Conservation (phyloP, 169 alveolate genomes). For the Toxoplasma gondii region DNA sequence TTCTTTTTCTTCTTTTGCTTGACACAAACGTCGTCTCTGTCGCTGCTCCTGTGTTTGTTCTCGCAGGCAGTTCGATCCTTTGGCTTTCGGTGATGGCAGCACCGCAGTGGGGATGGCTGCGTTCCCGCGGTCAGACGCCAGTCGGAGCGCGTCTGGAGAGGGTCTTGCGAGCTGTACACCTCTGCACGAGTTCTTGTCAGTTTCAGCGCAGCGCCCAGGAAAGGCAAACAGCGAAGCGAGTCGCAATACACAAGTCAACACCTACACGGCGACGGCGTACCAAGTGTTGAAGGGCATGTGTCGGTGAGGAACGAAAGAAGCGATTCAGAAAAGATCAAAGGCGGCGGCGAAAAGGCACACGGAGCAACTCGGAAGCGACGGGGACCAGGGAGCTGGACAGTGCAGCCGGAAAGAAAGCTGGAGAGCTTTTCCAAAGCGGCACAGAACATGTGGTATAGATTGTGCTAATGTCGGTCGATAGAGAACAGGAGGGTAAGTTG, state of each 20-base stretch:
- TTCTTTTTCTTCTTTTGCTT: too few species aligned
- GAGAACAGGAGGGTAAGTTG: too few species aligned
- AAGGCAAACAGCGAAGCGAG: not conserved
- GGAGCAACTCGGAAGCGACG: not conserved
- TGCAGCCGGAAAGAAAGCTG: not conserved
- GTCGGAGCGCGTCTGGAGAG: not conserved
- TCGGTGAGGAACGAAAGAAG: not conserved
- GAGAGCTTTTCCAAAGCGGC: too few species aligned
- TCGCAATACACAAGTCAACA: not conserved
- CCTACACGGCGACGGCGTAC: conserved; percentile 35
- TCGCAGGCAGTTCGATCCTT: not conserved
- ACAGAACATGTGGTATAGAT: too few species aligned
- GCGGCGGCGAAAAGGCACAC: not conserved
- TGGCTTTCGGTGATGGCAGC: conserved; percentile 17
- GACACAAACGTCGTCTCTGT: too few species aligned
- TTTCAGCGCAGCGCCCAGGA: not conserved
- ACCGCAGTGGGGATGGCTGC: not conserved
- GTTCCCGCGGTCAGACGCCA: not conserved
- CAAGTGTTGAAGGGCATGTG: conserved; percentile 23
- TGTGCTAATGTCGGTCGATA: too few species aligned
- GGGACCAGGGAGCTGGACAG: not conserved
- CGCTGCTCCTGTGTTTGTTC: not conserved
- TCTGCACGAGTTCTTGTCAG: not conserved
- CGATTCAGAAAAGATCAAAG: not conserved
- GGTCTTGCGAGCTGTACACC: not conserved